Evolutionary conservation across 2,329 filamentous ascomycete species (phyloP), one percentile per base, ranked within the genome.

Genomic region (Cadophora sp.): DNA sequence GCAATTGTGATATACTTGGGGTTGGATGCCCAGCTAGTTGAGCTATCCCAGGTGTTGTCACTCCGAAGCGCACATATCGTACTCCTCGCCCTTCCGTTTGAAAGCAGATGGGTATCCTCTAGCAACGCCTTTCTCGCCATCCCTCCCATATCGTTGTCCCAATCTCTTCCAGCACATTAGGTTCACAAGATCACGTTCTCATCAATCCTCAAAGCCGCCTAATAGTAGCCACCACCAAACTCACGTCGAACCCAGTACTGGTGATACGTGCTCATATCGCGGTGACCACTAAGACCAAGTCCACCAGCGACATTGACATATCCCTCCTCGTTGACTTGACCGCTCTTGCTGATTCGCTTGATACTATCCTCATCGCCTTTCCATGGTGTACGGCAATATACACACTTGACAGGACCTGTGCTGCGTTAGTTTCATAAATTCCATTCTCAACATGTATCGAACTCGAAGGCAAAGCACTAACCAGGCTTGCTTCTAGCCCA

Each of bases 301-400:
- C 89, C 84, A 22, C 81, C 77, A 1, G 85, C 87, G 3, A 90
- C 83, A 73, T 90, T 90, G 56, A 89, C 79, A 71, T 90, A 90
- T 0, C 88, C 88, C 43, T 89, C 86, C 0, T 73, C 73, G 27
- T 80, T 81, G 0, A 78, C 68, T 5, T 73, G 73, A 3, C 82
- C 80, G 0, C 76, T 78, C 68, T 80, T 83, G 58, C 78, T 79
- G 27, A 86, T 81, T 41, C 78, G 80, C 43, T 80, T 80, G 8
- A 84, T 76, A 68, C 79, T 73, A 8, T 73, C 71, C 22, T 83
- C 83, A 0, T 79, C 81, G 2, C 75, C 73, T 70, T 83, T 79
- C 88, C 88, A 90, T 0, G 75, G 73, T 14, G 83, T 85, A 14
- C 87, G 84, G 67, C 88, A 90, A 73, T 87, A 85, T 0, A 88